phyloP scores from a whole-genome alignment of 106 monocot genomes.

The Phalaenopsis equestris region DNA sequence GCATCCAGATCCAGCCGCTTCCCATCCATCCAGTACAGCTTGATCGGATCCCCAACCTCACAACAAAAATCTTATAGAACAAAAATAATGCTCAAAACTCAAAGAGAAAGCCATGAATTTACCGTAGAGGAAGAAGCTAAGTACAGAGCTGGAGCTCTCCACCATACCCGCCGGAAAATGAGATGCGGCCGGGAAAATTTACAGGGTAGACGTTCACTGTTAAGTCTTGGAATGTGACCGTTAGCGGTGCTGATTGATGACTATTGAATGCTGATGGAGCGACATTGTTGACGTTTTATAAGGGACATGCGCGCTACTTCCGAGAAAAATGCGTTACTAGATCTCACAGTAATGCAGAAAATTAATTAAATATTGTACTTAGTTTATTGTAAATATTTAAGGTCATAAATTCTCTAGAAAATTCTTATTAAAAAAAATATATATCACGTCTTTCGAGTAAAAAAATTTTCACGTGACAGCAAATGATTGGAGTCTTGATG shows the following conservation, averaged over 20 bases:
- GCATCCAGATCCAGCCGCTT: slow-evolving; percentile 49
- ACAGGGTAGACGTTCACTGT: background rate
- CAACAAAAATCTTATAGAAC: background rate
- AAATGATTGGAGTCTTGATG: no score
- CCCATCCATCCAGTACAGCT: slow-evolving; percentile 21
- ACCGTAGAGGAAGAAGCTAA: background rate
- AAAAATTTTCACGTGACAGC: no score
- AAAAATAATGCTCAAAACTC: background rate
- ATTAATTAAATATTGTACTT: no score
- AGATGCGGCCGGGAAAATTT: background rate
- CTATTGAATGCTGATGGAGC: background rate
- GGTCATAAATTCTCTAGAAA: no score
- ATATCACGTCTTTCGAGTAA: no score
- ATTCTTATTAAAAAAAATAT: no score
- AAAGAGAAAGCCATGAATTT: background rate
- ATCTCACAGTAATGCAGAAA: no score
- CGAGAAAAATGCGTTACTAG: no score
- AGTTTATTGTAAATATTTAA: no score
- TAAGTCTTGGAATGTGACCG: background rate
- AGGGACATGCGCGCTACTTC: no score
- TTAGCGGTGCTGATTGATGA: background rate
- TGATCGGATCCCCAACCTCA: background rate
- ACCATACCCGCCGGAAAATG: background rate
- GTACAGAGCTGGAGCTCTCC: background rate
- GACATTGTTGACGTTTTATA: no score